These are phyloP conservation scores for Yamadazyma aaseri DNA, from an alignment of 1,139 yeast genomes.

Conservation along the genomic window DNA sequence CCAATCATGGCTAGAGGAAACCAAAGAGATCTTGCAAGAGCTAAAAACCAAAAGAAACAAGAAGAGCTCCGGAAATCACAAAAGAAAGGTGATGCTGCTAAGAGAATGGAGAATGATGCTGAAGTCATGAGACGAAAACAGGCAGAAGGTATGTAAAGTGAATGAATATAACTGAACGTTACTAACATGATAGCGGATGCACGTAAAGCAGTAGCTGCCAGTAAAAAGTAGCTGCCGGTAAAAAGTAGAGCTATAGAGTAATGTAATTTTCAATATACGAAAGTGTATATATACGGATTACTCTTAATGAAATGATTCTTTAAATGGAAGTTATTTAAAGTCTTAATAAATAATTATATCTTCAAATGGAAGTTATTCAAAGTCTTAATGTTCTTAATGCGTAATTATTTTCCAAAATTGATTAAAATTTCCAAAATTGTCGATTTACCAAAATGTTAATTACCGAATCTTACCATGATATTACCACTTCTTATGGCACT, in stretches of 20 bases:
- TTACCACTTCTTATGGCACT: constrained; percentile 64
- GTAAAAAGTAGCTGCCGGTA: background rate
- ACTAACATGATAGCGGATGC: constrained; percentile 52
- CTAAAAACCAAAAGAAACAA: constrained; percentile 79
- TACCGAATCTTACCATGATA: constrained; percentile 64
- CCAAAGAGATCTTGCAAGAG: constrained; percentile 93
- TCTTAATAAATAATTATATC: no score
- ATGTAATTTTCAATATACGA: background rate
- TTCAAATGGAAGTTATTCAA: no score
- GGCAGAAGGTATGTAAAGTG: constrained; percentile 59
- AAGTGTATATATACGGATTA: no score
- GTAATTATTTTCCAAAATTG: no score
- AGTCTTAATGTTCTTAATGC: no score
- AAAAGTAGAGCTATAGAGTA: background rate
- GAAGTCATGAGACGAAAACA: constrained; percentile 87
- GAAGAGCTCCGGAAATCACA: constrained; percentile 57
- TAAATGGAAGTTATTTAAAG: no score
- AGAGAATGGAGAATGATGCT: constrained; percentile 84
- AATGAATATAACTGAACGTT: background rate
- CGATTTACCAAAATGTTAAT: constrained; percentile 55
- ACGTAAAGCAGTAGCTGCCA: constrained; percentile 36
- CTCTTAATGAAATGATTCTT: no score
- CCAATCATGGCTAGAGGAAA: constrained; percentile 88
- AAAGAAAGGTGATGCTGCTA: constrained; percentile 80
- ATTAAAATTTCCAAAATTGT: no score